Conservation (phyloP, 495 filamentous ascomycete species). For the Cudoniella acicularis region DNA sequence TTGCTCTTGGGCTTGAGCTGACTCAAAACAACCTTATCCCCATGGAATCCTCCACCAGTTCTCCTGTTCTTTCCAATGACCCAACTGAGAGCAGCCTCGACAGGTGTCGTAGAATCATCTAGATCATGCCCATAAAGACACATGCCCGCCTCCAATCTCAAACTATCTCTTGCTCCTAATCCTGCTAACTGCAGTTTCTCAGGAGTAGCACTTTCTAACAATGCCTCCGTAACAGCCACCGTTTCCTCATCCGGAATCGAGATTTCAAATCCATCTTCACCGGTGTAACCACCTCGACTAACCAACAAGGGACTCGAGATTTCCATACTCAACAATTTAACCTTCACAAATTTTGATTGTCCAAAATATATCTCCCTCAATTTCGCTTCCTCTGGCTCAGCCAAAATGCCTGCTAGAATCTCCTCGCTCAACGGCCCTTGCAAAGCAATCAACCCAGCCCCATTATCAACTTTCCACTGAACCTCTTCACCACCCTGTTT, state of each 20-base stretch:
- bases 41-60: slow-evolving; percentile 66
- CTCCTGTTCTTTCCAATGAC: slow-evolving; percentile 76
- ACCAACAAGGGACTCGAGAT: slow-evolving; percentile 60
- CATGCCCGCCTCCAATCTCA: slow-evolving; percentile 95
- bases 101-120: slow-evolving; percentile 82
- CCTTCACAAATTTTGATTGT: slow-evolving; percentile 54
- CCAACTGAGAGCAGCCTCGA: slow-evolving; percentile 80
- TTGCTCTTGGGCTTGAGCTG: slow-evolving; percentile 68
- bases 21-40: slow-evolving; percentile 63
- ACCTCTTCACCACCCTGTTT: slow-evolving; percentile 44
- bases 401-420: slow-evolving; percentile 54
- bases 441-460: slow-evolving; percentile 71
- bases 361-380: slow-evolving; percentile 78
- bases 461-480: slow-evolving; percentile 66
- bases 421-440: slow-evolving; percentile 76
- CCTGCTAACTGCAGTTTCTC: slow-evolving; percentile 75
- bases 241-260: slow-evolving; percentile 64
- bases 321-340: slow-evolving; percentile 31
- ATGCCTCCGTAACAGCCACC: slow-evolving; percentile 49
- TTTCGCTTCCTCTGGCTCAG: slow-evolving; percentile 46
- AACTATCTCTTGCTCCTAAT: slow-evolving; percentile 84
- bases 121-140: slow-evolving; percentile 98
- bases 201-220: slow-evolving; percentile 58
- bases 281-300: slow-evolving; percentile 89
- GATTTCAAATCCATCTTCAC: slow-evolving; percentile 98